Evolutionary conservation across 1,284 basidiomycete genomes (phyloP).

Genomic region (Puccinia triticina): DNA sequence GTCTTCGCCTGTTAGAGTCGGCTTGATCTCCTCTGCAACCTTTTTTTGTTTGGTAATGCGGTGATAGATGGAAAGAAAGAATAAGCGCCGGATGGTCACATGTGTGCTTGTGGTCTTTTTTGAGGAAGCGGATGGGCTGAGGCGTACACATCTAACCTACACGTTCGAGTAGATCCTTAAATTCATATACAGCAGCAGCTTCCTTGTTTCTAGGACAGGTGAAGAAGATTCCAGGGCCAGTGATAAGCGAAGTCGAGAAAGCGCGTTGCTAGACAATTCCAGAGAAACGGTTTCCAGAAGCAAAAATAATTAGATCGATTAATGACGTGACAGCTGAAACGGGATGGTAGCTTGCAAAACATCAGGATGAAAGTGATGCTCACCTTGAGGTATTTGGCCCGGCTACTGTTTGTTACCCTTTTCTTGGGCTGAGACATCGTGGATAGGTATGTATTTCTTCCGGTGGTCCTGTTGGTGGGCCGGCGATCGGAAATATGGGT

Average conservation of each 20-base stretch:
- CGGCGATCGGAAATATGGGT: too few relatives aligned
- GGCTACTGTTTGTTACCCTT: slow-evolving; percentile 6
- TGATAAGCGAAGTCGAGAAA: slow-evolving; percentile 12
- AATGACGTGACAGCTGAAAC: neutral
- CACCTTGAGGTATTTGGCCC: slow-evolving; percentile 31
- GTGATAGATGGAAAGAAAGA: neutral
- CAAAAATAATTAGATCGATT: neutral
- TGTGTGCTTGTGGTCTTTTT: neutral
- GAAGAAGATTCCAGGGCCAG: slow-evolving; percentile 39
- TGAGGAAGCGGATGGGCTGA: neutral
- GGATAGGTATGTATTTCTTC: neutral
- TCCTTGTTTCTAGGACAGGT: slow-evolving; percentile 37
- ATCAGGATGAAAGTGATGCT: too few relatives aligned
- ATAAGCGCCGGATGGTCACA: neutral
- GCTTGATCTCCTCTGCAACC: slow-evolving; percentile 37
- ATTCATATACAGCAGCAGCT: neutral
- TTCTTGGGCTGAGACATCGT: slow-evolving; percentile 12
- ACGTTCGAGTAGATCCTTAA: slow-evolving; percentile 33
- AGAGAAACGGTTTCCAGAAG: neutral
- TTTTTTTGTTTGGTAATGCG: slow-evolving; percentile 10
- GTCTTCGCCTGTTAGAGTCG: neutral
- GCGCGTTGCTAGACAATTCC: slow-evolving; percentile 21
- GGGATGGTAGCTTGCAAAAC: neutral
- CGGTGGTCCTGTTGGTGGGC: neutral
- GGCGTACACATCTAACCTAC: slow-evolving; percentile 26